These are phyloP conservation scores for Phialophora macrospora DNA, from an alignment of 2,329 filamentous ascomycete genomes.

Conservation along the genomic window DNA sequence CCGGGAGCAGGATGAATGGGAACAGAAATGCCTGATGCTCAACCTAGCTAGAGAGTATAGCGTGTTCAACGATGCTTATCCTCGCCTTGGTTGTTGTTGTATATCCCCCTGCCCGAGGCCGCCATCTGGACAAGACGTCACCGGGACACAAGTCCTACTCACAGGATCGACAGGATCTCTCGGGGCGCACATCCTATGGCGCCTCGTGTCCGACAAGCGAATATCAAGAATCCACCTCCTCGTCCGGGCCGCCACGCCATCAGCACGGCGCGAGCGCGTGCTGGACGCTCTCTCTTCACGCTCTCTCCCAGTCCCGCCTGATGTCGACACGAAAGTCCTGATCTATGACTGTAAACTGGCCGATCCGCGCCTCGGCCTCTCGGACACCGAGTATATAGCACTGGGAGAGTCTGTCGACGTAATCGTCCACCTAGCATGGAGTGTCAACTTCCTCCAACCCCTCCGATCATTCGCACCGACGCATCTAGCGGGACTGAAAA, in stretches of 20 bases:
- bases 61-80: constrained; percentile 8
- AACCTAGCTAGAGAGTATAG: constrained; percentile 50
- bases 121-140: no score
- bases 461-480: constrained; percentile 61
- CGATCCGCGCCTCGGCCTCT: constrained; percentile 56
- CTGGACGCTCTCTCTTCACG: constrained; percentile 50
- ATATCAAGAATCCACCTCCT: constrained; percentile 61
- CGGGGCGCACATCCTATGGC: constrained; percentile 62
- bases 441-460: constrained; percentile 66
- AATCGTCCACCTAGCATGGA: constrained; percentile 68
- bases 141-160: constrained; percentile 43
- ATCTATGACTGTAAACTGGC: constrained; percentile 58
- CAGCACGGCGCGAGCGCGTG: constrained; percentile 54
- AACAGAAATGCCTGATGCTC: constrained; percentile 52
- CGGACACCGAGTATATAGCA: constrained; percentile 46
- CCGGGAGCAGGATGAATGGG: constrained; percentile 34
- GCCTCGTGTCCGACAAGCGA: constrained; percentile 45
- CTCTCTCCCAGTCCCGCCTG: constrained; percentile 39
- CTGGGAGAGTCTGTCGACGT: constrained; percentile 53
- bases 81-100: neutral
- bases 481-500: constrained; percentile 56
- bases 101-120: neutral
- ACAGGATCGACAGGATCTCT: constrained; percentile 71
- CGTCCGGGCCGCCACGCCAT: constrained; percentile 54
- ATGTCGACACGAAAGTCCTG: constrained; percentile 47